These are phyloP conservation scores for Pseudogymnoascus sp. DNA, from an alignment of 2,329 filamentous ascomycete species.

Conservation along the genomic window DNA sequence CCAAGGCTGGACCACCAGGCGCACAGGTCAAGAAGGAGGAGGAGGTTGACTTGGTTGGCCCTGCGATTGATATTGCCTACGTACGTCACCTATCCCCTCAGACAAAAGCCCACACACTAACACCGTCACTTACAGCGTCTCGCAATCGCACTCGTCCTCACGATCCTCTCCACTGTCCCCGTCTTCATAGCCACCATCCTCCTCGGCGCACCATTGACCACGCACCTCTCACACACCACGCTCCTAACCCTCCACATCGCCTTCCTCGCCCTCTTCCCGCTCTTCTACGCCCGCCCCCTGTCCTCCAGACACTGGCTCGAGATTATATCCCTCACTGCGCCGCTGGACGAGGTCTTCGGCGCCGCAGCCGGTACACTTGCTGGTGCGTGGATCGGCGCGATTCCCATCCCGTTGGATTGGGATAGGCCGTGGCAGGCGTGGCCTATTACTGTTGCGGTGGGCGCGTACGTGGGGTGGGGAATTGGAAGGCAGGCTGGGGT, in stretches of 20 bases:
- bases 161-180: conserved; percentile 42
- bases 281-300: conserved; percentile 81
- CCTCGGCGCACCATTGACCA: conserved; percentile 84
- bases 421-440: conserved; percentile 99
- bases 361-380: conserved; percentile 68
- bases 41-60: background rate
- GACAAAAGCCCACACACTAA: conserved; percentile 1
- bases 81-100: background rate
- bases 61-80: conserved; percentile 3
- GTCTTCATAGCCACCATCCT: conserved; percentile 59
- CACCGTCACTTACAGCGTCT: conserved; percentile 46
- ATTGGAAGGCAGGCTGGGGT: conserved; percentile 58
- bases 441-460: conserved; percentile 84
- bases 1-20: background rate
- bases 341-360: conserved; percentile 79
- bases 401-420: conserved; percentile 96
- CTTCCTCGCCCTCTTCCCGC: conserved; percentile 67
- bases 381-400: conserved; percentile 86
- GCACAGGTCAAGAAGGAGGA: background rate
- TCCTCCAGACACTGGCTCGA: conserved; percentile 64
- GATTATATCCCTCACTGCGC: conserved; percentile 58
- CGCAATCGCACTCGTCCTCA: conserved; percentile 59
- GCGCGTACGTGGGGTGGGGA: conserved; percentile 71
- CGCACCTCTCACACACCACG: conserved; percentile 69
- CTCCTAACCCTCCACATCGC: conserved; percentile 77